Evolutionary conservation across 2,329 filamentous ascomycete species (phyloP), one percentile per base, ranked within the genome.

Genomic region (Aspergillus quadrilineatus): DNA sequence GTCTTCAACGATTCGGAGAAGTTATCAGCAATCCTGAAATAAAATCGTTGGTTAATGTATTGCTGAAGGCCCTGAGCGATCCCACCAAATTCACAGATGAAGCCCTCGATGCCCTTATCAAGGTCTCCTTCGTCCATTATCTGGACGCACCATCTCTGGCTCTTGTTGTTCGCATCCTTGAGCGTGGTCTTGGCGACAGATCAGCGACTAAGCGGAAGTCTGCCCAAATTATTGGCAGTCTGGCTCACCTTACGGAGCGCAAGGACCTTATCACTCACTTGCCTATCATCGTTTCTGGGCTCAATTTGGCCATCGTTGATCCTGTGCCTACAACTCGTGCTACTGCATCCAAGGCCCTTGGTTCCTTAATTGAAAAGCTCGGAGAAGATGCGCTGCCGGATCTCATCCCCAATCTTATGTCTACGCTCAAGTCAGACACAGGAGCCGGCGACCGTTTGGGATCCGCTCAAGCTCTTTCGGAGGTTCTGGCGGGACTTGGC

Each of bases 11-110:
- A 55, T 99, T 99, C 71, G 94, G 95, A 63, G 95, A 99, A 73
- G 95, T 99, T 64, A 99, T 99, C 73, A 95, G 84, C 74, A 99
- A 99, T 73, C 94, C 94, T 4, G 94, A 99, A 75, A 90, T 99
- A 69, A 97, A 97, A 83, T 85, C 88, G 62, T 82, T 97, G 12
- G 93, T 97, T 57, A 88, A 89, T 66, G 89, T 97, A 55, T 83
- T 99, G 34, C 86, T 99, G 65, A 97, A 97, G 76, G 95, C 94
- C 60, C 85, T 99, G 58, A 99, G 94, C 68, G 94, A 99, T 71
- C 92, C 94, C 1, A 99, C 93, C 0, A 97, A 94, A 71, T 91
- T 96, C 76, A 99, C 95, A 0, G 93, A 99, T 68, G 90, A 95
- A 64, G 94, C 94, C 14, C 80, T 99, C 58, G 93, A 99, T 72